Evolutionary conservation across 805 yeast genomes (phyloP).

Genomic region (Ogataea trehalophila): DNA sequence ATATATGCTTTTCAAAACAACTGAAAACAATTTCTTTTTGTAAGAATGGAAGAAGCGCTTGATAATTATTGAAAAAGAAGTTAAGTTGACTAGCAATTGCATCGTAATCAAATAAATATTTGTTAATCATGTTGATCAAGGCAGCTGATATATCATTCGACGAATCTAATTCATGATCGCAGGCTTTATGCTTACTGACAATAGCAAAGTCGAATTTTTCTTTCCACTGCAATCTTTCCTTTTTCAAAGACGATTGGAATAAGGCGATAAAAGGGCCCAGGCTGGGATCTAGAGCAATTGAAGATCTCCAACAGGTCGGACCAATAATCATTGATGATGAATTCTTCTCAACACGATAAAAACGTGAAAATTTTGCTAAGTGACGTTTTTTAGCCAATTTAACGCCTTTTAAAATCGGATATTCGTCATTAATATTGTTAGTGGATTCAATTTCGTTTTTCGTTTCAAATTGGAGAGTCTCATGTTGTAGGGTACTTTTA

Average conservation of each 20-base stretch:
- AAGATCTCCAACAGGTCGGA: slow-evolving; percentile 16
- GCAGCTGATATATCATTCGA: neutral
- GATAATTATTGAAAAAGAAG: slow-evolving; percentile 4
- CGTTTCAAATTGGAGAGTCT: neutral
- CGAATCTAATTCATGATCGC: neutral
- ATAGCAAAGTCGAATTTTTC: slow-evolving; percentile 2
- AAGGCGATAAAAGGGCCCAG: slow-evolving; percentile 2
- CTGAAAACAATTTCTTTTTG: slow-evolving; percentile 11
- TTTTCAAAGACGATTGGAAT: slow-evolving; percentile 3
- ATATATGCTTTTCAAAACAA: slow-evolving; percentile 10
- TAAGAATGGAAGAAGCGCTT: slow-evolving; percentile 9
- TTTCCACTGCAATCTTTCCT: slow-evolving; percentile 14
- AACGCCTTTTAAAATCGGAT: slow-evolving; percentile 1
- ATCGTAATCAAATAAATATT: slow-evolving; percentile 15
- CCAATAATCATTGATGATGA: slow-evolving; percentile 8
- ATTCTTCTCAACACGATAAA: slow-evolving; percentile 6
- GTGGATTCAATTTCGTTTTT: neutral
- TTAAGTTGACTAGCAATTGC: neutral
- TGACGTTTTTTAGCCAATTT: neutral
- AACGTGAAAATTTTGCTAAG: neutral
- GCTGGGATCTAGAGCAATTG: slow-evolving; percentile 7
- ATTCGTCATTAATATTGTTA: neutral
- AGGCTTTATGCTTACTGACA: neutral
- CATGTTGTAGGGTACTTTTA: neutral
- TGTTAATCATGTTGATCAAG: slow-evolving; percentile 11